Base-by-base conservation (phyloP, 2,329 filamentous ascomycete species). In the Sporothrix dimorphospora region DNA sequence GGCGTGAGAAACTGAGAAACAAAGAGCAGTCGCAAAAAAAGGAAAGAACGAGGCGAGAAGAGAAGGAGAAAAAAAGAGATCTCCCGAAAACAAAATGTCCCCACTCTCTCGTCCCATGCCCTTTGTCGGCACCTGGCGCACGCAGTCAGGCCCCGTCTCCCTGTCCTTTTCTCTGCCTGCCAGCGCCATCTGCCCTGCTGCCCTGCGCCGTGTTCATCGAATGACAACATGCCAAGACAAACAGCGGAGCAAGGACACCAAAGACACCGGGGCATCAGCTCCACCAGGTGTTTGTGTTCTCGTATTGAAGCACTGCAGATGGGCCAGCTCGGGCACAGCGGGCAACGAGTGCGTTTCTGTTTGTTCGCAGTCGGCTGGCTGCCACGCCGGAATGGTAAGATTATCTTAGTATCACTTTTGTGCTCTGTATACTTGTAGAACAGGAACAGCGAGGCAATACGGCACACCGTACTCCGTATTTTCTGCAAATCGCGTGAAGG, bases 201-300 rank as follows among this genome's bases (percentile, higher is more conserved):
- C n/a, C 47, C 30, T 38, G 21, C 1, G 45, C 21, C 51, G 14
- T 47, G 59, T 59, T 69, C 51, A 59, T 59, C 67, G 51, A 57
- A 59, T 69, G 67, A 69, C 51, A 57, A 47, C 40, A 69, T 69
- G 67, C 67, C 67, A 69, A 69, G 67, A 69, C 67, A 69, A 27
- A 47, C 61, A 34, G 49, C 66, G 47, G 51, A 69, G 42, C 30
- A 51, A 14, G 40, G 19, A 47, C 51, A 4, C 53, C 24, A 19
- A 34, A 24, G 21, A 27, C 61, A n/a, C 1, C 19, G 42, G 42
- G 30, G 30, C 12, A 21, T 9, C 14, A 51, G 47, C 27, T 55
- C 27, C 65, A 53, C 38, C 5, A 27, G 14, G 40, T 65, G 38
- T 61, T 61, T 19, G 30, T 14, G 19, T 65, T 65, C 42, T 47